Evolutionary conservation across 495 filamentous ascomycete genomes (phyloP), one percentile per base, ranked within the genome.

Genomic region (Penicillium angulare): DNA sequence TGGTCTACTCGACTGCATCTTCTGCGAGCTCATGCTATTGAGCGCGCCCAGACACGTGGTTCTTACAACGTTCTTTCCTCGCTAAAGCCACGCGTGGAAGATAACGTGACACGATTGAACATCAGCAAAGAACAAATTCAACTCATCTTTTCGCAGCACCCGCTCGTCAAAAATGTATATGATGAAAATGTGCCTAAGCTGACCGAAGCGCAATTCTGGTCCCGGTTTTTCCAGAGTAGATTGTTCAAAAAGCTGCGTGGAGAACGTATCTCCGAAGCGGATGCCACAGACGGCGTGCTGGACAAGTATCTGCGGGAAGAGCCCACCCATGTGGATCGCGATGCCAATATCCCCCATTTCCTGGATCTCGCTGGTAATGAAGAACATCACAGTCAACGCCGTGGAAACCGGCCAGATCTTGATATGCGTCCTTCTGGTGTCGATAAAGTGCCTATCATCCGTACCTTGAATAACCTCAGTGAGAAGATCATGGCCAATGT

Each of bases 351-450:
- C 15, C 95, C 93, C 1, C 83, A 90, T 60, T 90, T 92, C 50
- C 89, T 97, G 46, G 87, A 98, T 68, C 60, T 98, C 27, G 89
- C 91, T 62, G 93, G 86, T 24, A 98, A 98, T 62, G 93, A 97
- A 68, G 87, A 88, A 61, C 89, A 97, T 61, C 79, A 95, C 63
- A 88, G 80, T 55, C 82, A 87, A 60, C 74, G 75, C 51, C 77
- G 82, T 57, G 92, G 92, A 34, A 97, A 97, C 64, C 76, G 83
- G 38, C 87, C 89, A 27, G 92, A 97, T 60, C 61, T 85, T 16
- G 90, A 90, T 43, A 97, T 97, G 92, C 79, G 88, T 36, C 89
- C 90, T 1, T 76, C 73, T 3, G 68, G 72, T 0, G 60, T 75
- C 17, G 83, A 88, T 33, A 86, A 84, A 59, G 83, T 86, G 5